Base-by-base conservation (phyloP, 495 filamentous ascomycete genomes). In the Aspergillus carlsbadensis region DNA sequence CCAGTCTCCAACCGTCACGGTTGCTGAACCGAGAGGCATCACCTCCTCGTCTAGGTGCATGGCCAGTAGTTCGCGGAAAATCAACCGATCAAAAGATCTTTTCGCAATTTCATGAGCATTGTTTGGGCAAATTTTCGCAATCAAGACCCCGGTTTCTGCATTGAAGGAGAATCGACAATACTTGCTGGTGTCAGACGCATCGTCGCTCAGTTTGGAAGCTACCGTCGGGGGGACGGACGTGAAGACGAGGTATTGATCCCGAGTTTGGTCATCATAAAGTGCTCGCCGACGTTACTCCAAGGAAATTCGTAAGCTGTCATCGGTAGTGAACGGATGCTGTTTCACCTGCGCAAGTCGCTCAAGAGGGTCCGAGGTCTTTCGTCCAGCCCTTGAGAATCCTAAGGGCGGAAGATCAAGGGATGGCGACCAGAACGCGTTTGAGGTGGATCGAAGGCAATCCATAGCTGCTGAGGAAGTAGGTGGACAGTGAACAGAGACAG, bases 101-200 rank as follows among this genome's bases (percentile, higher is more conserved):
- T 26, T 52, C 48, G 61, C 61, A 48, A 57, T 53, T 55, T 58
- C 57, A 43, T 59, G 61, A 51, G 52, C 57, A 41, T 49, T 49
- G 54, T 42, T 56, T 10, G 54, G 57, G 50, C 58, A 56, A 15
- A 64, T 45, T 64, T 60, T 64, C 33, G 54, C 54, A 15, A 64
- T 55, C 39, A 64, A 58, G 40, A 52, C 52, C 52, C 50, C 48
- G 15, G 61, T 64, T 60, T 52, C 45, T 64, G 17, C 22, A 56
- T 64, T 64, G 50, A 22, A 60, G n/a, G 33, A 58, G 40, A 58
- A 53, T 56, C 61, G 54, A 49, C 57, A 39, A 35, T 56, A 64
- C 43, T 64, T 64, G 61, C 61, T 63, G 57, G 54, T 56, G 57
- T 50, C 57, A 39, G 48, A 60, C 45, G 35, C 39, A 55, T 64